A percentile compares a stretch with the other conserved stretches of the same genome.
These are phyloP conservation scores for Torulaspora globosa DNA, from an alignment of 1,139 yeast species.

Conservation along the genomic window DNA sequence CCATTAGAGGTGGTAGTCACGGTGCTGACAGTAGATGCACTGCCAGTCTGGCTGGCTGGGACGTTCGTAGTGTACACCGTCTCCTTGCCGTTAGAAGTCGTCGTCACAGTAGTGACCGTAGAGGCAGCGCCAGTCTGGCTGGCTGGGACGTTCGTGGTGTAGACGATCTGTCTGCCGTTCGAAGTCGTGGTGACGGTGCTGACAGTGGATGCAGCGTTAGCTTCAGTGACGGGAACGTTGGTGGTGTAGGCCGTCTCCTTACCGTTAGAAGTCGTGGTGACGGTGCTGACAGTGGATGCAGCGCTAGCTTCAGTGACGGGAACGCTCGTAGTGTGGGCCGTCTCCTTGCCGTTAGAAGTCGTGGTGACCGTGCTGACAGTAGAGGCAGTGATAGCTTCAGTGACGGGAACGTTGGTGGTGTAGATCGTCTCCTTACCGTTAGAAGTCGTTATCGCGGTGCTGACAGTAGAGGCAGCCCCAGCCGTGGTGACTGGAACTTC, in stretches of 20 bases:
- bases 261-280: constrained; percentile 1
- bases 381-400: not conserved
- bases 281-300: not conserved
- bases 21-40: not conserved
- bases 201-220: not conserved
- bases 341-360: not conserved
- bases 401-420: not conserved
- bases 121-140: not conserved
- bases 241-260: not conserved
- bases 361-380: not conserved
- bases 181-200: not conserved
- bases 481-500: not conserved
- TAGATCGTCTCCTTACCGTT: too few species aligned
- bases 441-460: not conserved
- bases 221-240: not conserved
- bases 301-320: too few species aligned
- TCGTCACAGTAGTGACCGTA: not conserved
- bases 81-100: not conserved
- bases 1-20: constrained; percentile 1
- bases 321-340: too few species aligned
- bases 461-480: not conserved
- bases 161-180: too few species aligned
- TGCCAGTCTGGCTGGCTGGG: not conserved
- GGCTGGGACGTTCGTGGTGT: not conserved
- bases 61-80: not conserved